Base-by-base conservation (phyloP, 2,329 filamentous ascomycete genomes). In the Paracorniculantispora psalliotae region DNA sequence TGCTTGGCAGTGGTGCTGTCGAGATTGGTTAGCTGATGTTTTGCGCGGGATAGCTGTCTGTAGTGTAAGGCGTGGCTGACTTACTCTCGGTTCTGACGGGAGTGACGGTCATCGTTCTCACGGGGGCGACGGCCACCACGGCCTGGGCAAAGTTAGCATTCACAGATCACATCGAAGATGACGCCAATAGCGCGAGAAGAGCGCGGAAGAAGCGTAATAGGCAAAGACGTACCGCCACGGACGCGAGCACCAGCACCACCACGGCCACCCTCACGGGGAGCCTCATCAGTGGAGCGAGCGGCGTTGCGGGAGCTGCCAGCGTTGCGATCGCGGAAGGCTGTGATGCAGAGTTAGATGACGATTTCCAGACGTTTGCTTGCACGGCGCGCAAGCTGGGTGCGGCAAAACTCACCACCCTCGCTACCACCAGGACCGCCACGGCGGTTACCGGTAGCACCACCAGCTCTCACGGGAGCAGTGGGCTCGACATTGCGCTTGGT, bases 251-350 rank as follows among this genome's bases (percentile, higher is more conserved):
- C 84, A 67, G 81, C 81, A 68, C 83, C 84, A 65, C 85, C 86
- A 65, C 85, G 82, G 71, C 84, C 77, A 64, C 79, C 76, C 63
- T 75, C 75, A 65, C 77, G 78, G 64, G 83, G 67, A 63, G 69
- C 77, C 75, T 93, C 90, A 61, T 92, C 91, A 61, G 85, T 88
- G 67, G 88, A 80, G 77, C 90, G 90, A 75, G 81, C 82, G 69
- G 91, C 90, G 85, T 97, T 97, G 82, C 84, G 88, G 71, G 84
- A 82, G 72, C 85, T 82, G 68, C 92, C 92, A 72, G 88, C 91
- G 72, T 85, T 86, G 73, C 90, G 90, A 80, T 96, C 91, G 75
- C 90, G 91, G 88, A 92, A 94, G 73, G 91, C 92, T 96, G 69
- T 26, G 60, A 28, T 30, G 57, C 59, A 58, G 44, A 35, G 60